These are phyloP conservation scores for Cyclospora cayetanensis DNA, from an alignment of 169 alveolate species.

Conservation along the genomic window DNA sequence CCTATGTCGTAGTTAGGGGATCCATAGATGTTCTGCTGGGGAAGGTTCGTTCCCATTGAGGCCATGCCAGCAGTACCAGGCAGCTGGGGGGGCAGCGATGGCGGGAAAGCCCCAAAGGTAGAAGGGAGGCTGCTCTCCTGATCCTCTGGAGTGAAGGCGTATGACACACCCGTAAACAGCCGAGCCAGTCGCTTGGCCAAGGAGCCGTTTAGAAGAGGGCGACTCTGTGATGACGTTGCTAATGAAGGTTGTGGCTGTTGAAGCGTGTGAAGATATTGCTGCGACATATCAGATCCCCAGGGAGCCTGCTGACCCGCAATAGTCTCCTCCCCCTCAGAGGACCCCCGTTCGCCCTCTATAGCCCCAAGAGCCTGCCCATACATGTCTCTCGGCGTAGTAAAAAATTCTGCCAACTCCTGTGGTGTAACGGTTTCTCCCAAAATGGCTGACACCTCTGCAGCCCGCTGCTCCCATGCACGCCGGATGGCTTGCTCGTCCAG, in stretches of 20 bases:
- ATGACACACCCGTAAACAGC: conserved; percentile 13
- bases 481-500: not conserved
- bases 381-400: not conserved
- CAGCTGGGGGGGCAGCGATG: conserved; percentile 19
- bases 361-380: not conserved
- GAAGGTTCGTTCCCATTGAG: not conserved
- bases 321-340: not conserved
- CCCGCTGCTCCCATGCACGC: conserved; percentile 22
- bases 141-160: conserved; percentile 10
- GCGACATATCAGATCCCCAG: not conserved
- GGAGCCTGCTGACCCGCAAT: conserved; percentile 33
- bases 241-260: not conserved
- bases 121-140: not conserved
- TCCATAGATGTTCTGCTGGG: not conserved
- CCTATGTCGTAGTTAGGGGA: no score
- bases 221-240: not conserved
- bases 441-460: conserved; percentile 2
- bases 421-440: conserved; percentile 10
- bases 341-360: not conserved
- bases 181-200: conserved; percentile 25
- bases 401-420: not conserved
- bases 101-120: not conserved
- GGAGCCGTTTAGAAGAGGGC: conserved; percentile 17
- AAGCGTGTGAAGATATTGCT: not conserved
- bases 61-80: not conserved